Evolutionary conservation across 2,329 filamentous ascomycete species (phyloP).

Genomic region (Graphilbum ipis-grandicollis): DNA sequence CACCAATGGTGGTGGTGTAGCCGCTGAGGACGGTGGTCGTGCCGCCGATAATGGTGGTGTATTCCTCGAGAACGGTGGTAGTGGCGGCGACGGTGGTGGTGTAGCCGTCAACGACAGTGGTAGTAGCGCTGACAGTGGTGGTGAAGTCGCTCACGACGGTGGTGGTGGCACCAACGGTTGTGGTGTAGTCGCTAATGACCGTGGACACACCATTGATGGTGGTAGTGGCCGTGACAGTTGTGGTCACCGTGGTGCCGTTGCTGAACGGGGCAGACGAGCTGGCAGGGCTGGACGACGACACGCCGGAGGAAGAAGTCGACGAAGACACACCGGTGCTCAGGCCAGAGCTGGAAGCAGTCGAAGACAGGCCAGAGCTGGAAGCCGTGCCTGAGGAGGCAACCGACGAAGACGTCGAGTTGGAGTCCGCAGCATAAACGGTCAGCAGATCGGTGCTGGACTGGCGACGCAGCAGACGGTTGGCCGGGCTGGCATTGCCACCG

Average conservation of each 20-base stretch:
- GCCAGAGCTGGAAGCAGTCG: too few species aligned
- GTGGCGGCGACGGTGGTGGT: not conserved
- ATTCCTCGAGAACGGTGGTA: not conserved
- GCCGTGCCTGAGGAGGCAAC: too few species aligned
- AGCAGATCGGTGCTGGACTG: too few species aligned
- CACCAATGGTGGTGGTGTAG: not conserved
- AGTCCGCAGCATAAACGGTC: too few species aligned
- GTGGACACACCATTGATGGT: not conserved
- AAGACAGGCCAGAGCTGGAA: too few species aligned
- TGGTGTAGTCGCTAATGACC: not conserved
- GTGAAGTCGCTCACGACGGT: not conserved
- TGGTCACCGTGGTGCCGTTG: not conserved
- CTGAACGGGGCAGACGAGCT: too few species aligned
- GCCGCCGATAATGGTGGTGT: not conserved
- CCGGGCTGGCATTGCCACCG: not conserved
- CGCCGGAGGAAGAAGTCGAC: too few species aligned
- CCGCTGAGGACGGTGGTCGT: not conserved
- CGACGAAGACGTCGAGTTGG: too few species aligned
- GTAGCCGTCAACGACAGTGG: conserved; percentile 1
- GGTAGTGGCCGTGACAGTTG: not conserved
- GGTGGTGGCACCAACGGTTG: not conserved
- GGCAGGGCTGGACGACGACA: too few species aligned
- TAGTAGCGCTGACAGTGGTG: not conserved
- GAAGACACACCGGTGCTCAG: too few species aligned
- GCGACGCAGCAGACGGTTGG: too few species aligned